These are phyloP conservation scores for Agarophyton chilense DNA, from an alignment of 23 red algal genomes.

Conservation along the genomic window DNA sequence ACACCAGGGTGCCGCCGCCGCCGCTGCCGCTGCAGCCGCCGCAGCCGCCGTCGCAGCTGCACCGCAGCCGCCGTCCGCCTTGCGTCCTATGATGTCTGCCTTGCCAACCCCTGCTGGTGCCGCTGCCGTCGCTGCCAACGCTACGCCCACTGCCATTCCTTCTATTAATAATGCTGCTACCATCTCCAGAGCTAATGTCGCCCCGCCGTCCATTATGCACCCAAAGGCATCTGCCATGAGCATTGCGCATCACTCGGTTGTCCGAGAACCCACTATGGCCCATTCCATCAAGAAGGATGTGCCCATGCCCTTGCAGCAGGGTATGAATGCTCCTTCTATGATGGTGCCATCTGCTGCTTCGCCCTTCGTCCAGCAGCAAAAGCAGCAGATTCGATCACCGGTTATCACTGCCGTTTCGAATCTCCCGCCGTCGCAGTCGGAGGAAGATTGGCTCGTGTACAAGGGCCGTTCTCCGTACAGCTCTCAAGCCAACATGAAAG, in stretches of 20 bases:
- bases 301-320: slow-evolving; percentile 28
- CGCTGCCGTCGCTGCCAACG: not conserved
- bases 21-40: not conserved
- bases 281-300: slow-evolving; percentile 31
- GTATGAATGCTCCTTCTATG: not conserved
- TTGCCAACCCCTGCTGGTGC: not conserved
- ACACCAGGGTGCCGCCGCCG: not conserved
- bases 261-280: not conserved
- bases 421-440: not conserved
- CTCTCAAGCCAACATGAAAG: slow-evolving; percentile 41
- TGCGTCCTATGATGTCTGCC: slow-evolving; percentile 11
- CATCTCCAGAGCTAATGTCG: not conserved
- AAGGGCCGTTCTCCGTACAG: slow-evolving; percentile 30
- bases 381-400: not conserved
- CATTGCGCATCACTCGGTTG: not conserved
- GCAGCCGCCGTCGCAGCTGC: not conserved
- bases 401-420: not conserved
- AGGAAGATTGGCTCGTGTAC: slow-evolving; percentile 74
- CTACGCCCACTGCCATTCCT: not conserved
- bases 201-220: not conserved
- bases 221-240: not conserved
- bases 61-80: not conserved
- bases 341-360: not conserved
- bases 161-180: not conserved
- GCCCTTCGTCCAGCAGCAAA: not conserved